phyloP scores from a whole-genome alignment of 345 rosid species.

The Rhodomyrtus tomentosa region DNA sequence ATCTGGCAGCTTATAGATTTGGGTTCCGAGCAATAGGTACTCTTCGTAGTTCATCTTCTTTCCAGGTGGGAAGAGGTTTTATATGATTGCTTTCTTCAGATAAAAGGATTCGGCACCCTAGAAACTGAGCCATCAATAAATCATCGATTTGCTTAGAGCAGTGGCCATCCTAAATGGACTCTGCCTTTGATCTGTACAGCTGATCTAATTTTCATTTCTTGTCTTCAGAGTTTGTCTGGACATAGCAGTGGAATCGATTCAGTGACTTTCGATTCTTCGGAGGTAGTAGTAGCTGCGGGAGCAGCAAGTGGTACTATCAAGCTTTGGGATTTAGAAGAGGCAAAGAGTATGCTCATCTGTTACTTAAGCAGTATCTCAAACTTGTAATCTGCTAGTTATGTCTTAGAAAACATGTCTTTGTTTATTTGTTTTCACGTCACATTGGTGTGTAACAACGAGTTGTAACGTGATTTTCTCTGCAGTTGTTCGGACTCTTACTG shows the following conservation, averaged over 20 bases:
- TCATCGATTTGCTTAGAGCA: not conserved
- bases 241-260: constrained; percentile 96
- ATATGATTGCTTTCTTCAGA: not conserved
- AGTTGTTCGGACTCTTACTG: constrained; percentile 94
- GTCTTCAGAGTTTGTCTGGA: constrained; percentile 83
- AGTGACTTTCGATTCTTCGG: constrained; percentile 91
- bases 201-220: not conserved
- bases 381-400: not conserved
- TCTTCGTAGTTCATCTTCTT: not conserved
- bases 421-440: not conserved
- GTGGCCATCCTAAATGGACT: not conserved
- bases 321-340: constrained; percentile 99
- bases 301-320: constrained; percentile 96
- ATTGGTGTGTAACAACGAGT: not conserved
- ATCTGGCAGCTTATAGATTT: not conserved
- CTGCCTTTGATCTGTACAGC: not conserved
- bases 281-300: constrained; percentile 92
- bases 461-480: constrained; percentile 2
- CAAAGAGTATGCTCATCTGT: constrained; percentile 62
- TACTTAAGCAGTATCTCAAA: not conserved
- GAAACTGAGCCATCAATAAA: not conserved
- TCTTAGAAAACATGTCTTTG: not conserved
- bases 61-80: not conserved
- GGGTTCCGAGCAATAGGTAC: not conserved
- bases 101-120: not conserved